Evolutionary conservation across 352 stramenopile genomes (phyloP).

Genomic region (Globisporangium radiosum): DNA sequence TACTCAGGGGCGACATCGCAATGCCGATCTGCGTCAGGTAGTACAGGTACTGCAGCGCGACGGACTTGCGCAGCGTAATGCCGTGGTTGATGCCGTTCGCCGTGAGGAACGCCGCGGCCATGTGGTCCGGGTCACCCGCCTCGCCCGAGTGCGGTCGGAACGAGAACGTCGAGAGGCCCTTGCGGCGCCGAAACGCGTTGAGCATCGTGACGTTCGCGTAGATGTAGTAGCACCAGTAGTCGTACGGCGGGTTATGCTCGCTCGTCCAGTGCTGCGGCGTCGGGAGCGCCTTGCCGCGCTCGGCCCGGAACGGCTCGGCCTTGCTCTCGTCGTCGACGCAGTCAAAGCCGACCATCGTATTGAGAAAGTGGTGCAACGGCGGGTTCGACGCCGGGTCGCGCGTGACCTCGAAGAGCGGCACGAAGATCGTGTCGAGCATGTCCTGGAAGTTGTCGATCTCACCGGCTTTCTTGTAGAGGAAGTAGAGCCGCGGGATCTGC

Average conservation of each 20-base stretch:
- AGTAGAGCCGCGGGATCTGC: constrained; percentile 96
- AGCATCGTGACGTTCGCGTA: constrained; percentile 96
- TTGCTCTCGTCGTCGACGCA: constrained; percentile 99
- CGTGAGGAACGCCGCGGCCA: constrained; percentile 87
- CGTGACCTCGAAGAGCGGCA: constrained; percentile 97
- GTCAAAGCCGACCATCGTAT: constrained; percentile 97
- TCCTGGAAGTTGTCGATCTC: constrained; percentile 94
- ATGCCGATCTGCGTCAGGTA: constrained; percentile 97
- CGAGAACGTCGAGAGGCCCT: constrained; percentile 89
- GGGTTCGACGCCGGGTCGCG: constrained; percentile 91
- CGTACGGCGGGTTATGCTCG: constrained; percentile 90
- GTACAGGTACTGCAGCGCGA: constrained; percentile 98
- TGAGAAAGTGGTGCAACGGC: constrained; percentile 88
- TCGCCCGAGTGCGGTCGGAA: constrained; percentile 98
- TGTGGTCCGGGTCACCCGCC: constrained; percentile 95
- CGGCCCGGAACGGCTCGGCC: constrained; percentile 77
- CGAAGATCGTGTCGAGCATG: constrained; percentile 98
- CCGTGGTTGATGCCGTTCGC: constrained; percentile 97
- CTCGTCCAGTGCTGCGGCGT: constrained; percentile 84
- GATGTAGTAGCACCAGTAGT: constrained; percentile 97
- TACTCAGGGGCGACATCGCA: constrained; percentile 91
- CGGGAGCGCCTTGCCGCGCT: constrained; percentile 68
- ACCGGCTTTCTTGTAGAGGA: constrained; percentile 92
- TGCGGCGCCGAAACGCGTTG: constrained; percentile 90
- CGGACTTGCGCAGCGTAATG: constrained; percentile 96